Percentiles rank a stretch among this genome's conserved stretches.
phyloP scores from a whole-genome alignment of 441 rosid genomes.

The Kokia cookei region DNA sequence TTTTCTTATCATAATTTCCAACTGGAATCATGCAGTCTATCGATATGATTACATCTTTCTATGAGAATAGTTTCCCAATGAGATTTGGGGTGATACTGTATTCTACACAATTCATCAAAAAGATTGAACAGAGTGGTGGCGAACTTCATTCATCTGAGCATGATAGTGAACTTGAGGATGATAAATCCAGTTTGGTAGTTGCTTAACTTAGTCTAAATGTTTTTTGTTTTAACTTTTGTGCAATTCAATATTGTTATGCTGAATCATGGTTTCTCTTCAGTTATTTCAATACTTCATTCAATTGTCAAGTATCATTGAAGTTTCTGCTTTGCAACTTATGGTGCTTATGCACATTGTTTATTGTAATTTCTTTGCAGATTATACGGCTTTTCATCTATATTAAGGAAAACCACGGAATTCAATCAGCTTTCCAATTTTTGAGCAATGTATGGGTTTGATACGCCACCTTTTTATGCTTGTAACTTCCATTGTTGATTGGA shows the following conservation, averaged over 20 bases:
- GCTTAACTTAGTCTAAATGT: conserved; percentile 2
- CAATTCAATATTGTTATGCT: background rate
- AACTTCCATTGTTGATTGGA: background rate
- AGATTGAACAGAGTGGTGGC: conserved; percentile 57
- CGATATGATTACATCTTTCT: conserved; percentile 65
- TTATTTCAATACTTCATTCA: conserved; percentile 1
- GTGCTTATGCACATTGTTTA: conserved; percentile 13
- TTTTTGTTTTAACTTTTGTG: background rate
- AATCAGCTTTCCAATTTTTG: conserved; percentile 84
- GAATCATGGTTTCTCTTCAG: conserved; percentile 1
- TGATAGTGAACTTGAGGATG: conserved; percentile 53
- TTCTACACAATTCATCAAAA: conserved; percentile 66
- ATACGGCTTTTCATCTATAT: conserved; percentile 81
- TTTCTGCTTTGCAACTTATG: conserved; percentile 2
- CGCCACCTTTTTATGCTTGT: background rate
- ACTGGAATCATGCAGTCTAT: conserved; percentile 63
- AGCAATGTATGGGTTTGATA: conserved; percentile 58
- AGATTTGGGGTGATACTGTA: conserved; percentile 94
- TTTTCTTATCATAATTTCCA: conserved; percentile 9
- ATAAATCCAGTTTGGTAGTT: conserved; percentile 87
- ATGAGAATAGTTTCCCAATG: conserved; percentile 84
- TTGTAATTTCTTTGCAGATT: conserved; percentile 52
- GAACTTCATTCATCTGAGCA: conserved; percentile 35
- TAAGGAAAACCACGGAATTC: conserved; percentile 83
- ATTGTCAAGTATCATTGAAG: conserved; percentile 6